Base-by-base conservation (phyloP, 129 eudicot genomes). In the Scalesia atractyloides region DNA sequence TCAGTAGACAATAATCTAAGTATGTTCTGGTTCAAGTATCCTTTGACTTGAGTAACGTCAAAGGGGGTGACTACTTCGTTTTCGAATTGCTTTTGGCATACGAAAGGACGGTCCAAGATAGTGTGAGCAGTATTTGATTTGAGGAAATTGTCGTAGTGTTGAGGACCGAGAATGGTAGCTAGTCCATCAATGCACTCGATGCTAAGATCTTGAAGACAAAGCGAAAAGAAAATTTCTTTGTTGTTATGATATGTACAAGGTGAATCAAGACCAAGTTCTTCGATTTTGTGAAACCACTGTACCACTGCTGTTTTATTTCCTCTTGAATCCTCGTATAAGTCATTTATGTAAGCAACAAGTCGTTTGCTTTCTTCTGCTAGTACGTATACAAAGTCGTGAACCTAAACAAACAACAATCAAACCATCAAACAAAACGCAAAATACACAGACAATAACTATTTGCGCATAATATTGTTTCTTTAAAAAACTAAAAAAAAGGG, bases 271-370 rank as follows among this genome's bases (percentile, higher is more conserved):
- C 87, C 87, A 93, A 90, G 82, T 80, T 93, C 98, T 77, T 93
- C 98, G 84, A 90, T 78, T 90, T 86, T 93, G 90, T 93, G 98
- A 87, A 93, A 93, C 98, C 97, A 93, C 69, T 82, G 96, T 79
- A 93, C 98, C 87, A 90, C 96, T 74, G 89, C 98, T 88, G 80
- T 82, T 81, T 83, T 90, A 82, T 81, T 80, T 75, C 97, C 96
- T 82, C 70, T 82, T 44, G 82, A 71, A 73, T 89, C 97, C 75
- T 93, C 97, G 8, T 90, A 93, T 77, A 93, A 78, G 84, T 93
- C 98, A 22, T 90, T 88, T 66, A 93, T 76, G 82, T 93, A 75
- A 17, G 98, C 98, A 74, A 93, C 86, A 74, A 89, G 97, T 12
- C 89, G 75, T 58, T 84, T 90, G 69, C 73, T 74, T 69, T 82